Percentiles rank a stretch among this genome's conserved stretches.
phyloP scores from a whole-genome alignment of 306 rosid genomes.

The Adenanthera pavonina region DNA sequence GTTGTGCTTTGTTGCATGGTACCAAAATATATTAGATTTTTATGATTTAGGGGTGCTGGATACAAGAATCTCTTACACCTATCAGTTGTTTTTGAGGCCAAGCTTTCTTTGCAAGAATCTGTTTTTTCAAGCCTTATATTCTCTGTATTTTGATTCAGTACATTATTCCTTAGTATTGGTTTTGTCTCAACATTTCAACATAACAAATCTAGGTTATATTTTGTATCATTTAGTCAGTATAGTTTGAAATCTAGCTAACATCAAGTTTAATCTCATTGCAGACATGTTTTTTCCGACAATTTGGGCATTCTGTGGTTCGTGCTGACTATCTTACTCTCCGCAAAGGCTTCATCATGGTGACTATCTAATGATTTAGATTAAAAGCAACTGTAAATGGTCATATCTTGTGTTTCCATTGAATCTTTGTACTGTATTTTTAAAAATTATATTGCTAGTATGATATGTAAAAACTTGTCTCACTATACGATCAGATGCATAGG shows the following conservation, averaged over 20 bases:
- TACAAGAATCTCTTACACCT: slow-evolving; percentile 11
- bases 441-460: slow-evolving; percentile 12
- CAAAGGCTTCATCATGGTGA: slow-evolving; percentile 90
- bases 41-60: slow-evolving; percentile 4
- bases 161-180: slow-evolving; percentile 23
- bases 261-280: slow-evolving; percentile 44
- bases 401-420: slow-evolving; percentile 6
- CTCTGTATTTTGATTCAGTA: background rate
- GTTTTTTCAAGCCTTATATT: background rate
- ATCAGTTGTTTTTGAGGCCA: slow-evolving; percentile 6
- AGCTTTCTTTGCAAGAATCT: slow-evolving; percentile 7
- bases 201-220: slow-evolving; percentile 33
- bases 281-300: slow-evolving; percentile 95
- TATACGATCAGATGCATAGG: slow-evolving; percentile 14
- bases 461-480: slow-evolving; percentile 16
- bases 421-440: slow-evolving; percentile 12
- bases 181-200: slow-evolving; percentile 24
- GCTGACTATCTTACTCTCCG: slow-evolving; percentile 92
- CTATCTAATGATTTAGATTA: slow-evolving; percentile 26
- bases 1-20: slow-evolving; percentile 34
- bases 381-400: slow-evolving; percentile 21
- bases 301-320: slow-evolving; percentile 83
- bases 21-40: slow-evolving; percentile 8
- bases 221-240: slow-evolving; percentile 11
- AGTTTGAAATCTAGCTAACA: slow-evolving; percentile 31